Conservation (phyloP, 2,329 filamentous ascomycete genomes). For the Thelonectria discophora region DNA sequence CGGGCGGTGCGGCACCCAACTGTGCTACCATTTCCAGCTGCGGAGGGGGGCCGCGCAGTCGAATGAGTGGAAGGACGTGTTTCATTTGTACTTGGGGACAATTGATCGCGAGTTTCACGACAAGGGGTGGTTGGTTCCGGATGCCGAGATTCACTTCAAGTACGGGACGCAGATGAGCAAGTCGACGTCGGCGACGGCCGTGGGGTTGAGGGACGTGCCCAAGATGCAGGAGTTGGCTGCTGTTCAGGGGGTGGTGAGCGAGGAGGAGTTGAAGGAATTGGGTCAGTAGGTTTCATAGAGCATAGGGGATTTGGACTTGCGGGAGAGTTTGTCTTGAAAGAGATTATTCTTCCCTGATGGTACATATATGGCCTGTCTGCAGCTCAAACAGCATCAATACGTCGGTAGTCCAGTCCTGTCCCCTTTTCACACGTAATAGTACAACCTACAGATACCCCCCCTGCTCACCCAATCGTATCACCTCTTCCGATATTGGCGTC, state of each 20-base stretch:
- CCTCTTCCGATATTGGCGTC: background rate
- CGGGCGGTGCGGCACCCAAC: constrained; percentile 36
- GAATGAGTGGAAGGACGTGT: constrained; percentile 24
- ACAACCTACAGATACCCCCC: too few species aligned
- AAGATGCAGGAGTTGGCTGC: constrained; percentile 29
- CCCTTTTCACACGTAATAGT: too few species aligned
- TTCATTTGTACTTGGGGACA: constrained; percentile 33
- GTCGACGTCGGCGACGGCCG: constrained; percentile 33
- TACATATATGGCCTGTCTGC: too few species aligned
- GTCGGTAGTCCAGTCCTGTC: too few species aligned
- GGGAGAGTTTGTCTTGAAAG: too few species aligned
- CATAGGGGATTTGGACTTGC: too few species aligned
- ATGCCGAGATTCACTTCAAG: constrained; percentile 29
- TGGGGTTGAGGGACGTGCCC: constrained; percentile 16
- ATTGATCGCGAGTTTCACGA: constrained; percentile 37
- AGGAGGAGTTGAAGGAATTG: constrained; percentile 27
- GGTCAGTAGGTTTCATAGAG: background rate
- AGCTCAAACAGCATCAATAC: too few species aligned
- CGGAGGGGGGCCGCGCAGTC: constrained; percentile 31
- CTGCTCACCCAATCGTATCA: background rate
- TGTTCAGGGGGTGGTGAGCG: background rate
- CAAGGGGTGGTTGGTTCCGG: constrained; percentile 33
- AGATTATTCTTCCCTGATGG: too few species aligned
- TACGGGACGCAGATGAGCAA: constrained; percentile 31
- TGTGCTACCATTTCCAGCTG: constrained; percentile 34